These are phyloP conservation scores for Adenanthera pavonina DNA, from an alignment of 306 rosid genomes.

Conservation along the genomic window DNA sequence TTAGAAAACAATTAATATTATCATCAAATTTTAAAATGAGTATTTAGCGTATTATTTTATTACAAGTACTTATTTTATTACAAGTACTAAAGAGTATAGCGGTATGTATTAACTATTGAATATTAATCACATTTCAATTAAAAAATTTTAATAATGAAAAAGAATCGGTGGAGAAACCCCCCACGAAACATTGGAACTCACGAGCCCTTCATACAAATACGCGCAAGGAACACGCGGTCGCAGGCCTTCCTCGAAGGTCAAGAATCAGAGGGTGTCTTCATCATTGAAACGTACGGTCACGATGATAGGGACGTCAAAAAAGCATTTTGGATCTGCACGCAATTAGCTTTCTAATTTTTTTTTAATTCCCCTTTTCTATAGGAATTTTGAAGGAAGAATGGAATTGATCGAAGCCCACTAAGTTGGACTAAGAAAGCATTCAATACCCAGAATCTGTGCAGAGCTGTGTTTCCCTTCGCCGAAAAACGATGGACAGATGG, in stretches of 20 bases:
- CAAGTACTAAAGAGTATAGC: too few species aligned
- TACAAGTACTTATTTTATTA: too few species aligned
- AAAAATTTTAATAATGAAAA: too few species aligned
- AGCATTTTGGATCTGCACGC: background rate
- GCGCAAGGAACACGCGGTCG: background rate
- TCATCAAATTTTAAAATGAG: too few species aligned
- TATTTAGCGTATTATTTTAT: too few species aligned
- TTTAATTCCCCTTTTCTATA: background rate
- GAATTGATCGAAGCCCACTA: background rate
- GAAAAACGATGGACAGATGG: slow-evolving; percentile 52
- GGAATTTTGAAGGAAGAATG: background rate
- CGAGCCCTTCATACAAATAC: too few species aligned
- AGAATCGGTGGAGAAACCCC: too few species aligned
- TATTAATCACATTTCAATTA: too few species aligned
- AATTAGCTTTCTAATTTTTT: background rate
- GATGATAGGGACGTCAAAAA: too few species aligned
- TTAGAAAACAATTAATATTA: too few species aligned
- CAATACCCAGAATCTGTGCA: background rate
- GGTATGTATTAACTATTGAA: too few species aligned
- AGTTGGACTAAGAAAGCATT: background rate
- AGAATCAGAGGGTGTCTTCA: background rate
- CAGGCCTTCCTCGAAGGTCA: background rate
- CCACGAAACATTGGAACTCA: too few species aligned
- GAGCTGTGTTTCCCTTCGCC: background rate
- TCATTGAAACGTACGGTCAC: background rate